Evolutionary conservation across 176 grass and related monocot genomes (phyloP), one percentile per base, ranked within the genome.

Genomic region (Sorghum bicolor): DNA sequence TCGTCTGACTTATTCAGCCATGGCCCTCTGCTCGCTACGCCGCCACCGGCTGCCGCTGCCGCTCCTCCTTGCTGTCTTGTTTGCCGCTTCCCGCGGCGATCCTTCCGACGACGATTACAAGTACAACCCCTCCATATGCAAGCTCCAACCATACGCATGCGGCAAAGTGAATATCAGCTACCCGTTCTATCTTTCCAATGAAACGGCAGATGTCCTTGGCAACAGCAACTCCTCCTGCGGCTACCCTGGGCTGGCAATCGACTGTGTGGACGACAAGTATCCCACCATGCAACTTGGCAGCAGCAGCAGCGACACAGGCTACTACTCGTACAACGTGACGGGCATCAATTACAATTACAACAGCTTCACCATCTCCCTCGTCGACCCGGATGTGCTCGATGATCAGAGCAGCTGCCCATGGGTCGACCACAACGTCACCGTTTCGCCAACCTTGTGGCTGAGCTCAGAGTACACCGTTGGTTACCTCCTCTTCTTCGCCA

Each of bases 161-260:
- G 64, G 64, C 15, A 0, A 3, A 0, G 64, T 66, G 29, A 9
- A 66, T 1, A 34, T 66, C 64, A 19, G 0, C 0, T 66, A 66
- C 64, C 64, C 64, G 15, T 66, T 66, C 64, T 66, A 66, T 1
- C 64, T 66, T 9, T 66, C 14, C 2, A 2, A 34, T 8, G 0
- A 33, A 2, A 34, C 64, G 26, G 61, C 61, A 19, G 64, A 66
- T 8, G 13, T 17, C 29, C 14, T 2, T 11, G 26, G 29, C 15
- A 33, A 33, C 14, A 2, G 0, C 61, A 6, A 3, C 30, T 66
- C 29, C 14, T 66, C 6, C 15, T 66, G 64, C 64, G 64, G 64
- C 5, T 66, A 66, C 29, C 86, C 86, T 4, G 80, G 74, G 3
- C 15, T 92, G 26, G 83, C 8, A 39, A 64, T 83, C 60, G 0